A percentile compares a stretch with the other conserved stretches of the same genome.
phyloP scores from a whole-genome alignment of 352 stramenopile genomes.

The Phytophthora boehmeriae region DNA sequence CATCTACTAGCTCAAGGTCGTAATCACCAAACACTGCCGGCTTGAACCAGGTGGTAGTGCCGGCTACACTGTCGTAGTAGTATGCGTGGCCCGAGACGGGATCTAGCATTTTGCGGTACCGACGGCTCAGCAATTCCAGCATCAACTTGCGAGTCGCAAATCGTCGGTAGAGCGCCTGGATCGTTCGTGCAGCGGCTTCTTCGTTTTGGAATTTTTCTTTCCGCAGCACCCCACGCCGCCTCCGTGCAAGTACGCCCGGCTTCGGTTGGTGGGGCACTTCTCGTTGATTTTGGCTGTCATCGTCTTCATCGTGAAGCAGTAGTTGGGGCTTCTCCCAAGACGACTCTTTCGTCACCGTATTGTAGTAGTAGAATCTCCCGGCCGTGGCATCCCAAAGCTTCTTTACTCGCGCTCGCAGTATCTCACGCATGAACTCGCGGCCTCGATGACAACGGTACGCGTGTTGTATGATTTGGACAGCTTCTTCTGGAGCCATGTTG shows the following conservation, averaged over 20 bases:
- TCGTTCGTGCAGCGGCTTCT: constrained; percentile 54
- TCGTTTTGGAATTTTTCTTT: constrained; percentile 41
- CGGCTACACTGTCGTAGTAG: constrained; percentile 69
- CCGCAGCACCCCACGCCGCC: constrained; percentile 15
- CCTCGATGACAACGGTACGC: constrained; percentile 49
- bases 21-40: constrained; percentile 53
- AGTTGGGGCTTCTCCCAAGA: constrained; percentile 70
- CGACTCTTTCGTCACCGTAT: constrained; percentile 69
- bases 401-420: constrained; percentile 59
- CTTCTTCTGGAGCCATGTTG: constrained; percentile 56
- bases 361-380: constrained; percentile 74
- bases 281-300: constrained; percentile 20
- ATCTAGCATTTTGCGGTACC: constrained; percentile 72
- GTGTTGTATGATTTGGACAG: constrained; percentile 61
- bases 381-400: constrained; percentile 61
- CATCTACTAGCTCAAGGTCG: constrained; percentile 52
- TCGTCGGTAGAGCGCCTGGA: constrained; percentile 66
- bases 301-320: constrained; percentile 31
- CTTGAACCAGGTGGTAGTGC: constrained; percentile 67
- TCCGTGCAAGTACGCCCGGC: not conserved
- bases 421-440: constrained; percentile 40
- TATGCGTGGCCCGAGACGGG: constrained; percentile 43
- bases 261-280: not conserved
- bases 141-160: constrained; percentile 50
- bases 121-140: constrained; percentile 44